Percentiles rank a stretch among this genome's conserved stretches.
Conservation (phyloP, 306 rosid genomes). For the Canavalia gladiata region DNA sequence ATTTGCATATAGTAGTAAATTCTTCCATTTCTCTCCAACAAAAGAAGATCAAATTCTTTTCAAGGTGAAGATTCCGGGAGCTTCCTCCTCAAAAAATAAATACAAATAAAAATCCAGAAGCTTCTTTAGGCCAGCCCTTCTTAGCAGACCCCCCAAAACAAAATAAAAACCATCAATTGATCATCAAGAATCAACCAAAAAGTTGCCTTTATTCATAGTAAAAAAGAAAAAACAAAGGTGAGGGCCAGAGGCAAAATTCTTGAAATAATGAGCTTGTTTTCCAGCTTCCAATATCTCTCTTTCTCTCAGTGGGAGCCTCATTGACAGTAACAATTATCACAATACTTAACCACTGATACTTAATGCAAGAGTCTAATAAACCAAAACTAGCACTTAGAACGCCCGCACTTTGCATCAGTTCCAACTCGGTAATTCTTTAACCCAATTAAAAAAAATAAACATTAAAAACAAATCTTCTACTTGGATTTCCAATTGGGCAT, state of each 20-base stretch:
- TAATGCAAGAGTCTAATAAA: constrained; percentile 5
- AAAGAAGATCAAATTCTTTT: not conserved
- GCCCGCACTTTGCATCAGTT: constrained; percentile 8
- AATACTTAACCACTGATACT: constrained; percentile 23
- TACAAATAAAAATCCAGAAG: not conserved
- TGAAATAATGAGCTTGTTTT: constrained; percentile 32
- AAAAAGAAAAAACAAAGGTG: not conserved
- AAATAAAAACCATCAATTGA: constrained; percentile 22
- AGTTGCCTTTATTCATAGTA: not conserved
- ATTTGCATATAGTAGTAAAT: not conserved
- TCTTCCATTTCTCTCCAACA: constrained; percentile 6
- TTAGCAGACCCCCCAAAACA: not conserved
- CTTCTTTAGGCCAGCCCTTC: not conserved
- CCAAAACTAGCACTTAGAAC: not conserved
- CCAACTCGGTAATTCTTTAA: constrained; percentile 2
- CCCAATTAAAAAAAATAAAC: not conserved
- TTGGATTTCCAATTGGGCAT: not conserved
- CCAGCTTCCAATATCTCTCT: constrained; percentile 27
- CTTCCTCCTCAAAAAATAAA: no score
- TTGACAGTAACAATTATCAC: constrained; percentile 30
- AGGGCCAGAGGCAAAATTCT: constrained; percentile 6
- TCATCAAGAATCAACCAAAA: constrained; percentile 19
- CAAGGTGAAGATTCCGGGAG: not conserved
- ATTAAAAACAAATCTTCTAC: not conserved
- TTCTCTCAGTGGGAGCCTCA: constrained; percentile 36